phyloP scores from a whole-genome alignment of 1,284 basidiomycete genomes.

The Boletus subluridellus region DNA sequence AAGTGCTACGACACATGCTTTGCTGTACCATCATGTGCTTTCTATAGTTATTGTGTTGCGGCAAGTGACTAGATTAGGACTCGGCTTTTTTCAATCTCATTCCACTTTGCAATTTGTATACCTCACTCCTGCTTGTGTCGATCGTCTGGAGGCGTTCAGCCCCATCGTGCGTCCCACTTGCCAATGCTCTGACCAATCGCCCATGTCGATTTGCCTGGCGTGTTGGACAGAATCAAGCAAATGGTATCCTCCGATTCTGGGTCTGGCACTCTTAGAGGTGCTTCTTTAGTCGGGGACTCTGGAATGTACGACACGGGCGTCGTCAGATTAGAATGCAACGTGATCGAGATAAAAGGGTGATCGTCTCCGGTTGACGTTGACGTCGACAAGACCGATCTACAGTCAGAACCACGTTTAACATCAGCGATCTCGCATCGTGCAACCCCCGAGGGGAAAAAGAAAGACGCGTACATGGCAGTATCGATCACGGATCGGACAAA shows the following conservation, averaged over 20 bases:
- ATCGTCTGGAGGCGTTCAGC: constrained; percentile 28
- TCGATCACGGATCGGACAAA: constrained; percentile 54
- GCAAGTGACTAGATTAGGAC: constrained; percentile 34
- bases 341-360: constrained; percentile 13
- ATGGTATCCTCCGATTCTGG: constrained; percentile 50
- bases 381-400: constrained; percentile 20
- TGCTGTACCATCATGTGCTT: constrained; percentile 36
- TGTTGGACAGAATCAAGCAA: constrained; percentile 38
- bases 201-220: constrained; percentile 31
- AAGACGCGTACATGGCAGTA: constrained; percentile 33
- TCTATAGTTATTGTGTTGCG: constrained; percentile 33
- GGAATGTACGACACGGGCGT: constrained; percentile 49
- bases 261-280: constrained; percentile 41
- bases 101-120: constrained; percentile 15
- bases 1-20: constrained; percentile 25
- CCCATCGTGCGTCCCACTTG: constrained; percentile 51
- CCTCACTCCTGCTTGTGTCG: background rate
- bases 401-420: background rate
- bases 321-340: constrained; percentile 34
- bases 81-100: constrained; percentile 16
- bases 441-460: background rate
- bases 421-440: background rate
- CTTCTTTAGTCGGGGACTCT: constrained; percentile 15
- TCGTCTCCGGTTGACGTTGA: constrained; percentile 3
- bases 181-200: constrained; percentile 47